phyloP scores from a whole-genome alignment of 805 yeast species.

The Saturnispora quitensis region DNA sequence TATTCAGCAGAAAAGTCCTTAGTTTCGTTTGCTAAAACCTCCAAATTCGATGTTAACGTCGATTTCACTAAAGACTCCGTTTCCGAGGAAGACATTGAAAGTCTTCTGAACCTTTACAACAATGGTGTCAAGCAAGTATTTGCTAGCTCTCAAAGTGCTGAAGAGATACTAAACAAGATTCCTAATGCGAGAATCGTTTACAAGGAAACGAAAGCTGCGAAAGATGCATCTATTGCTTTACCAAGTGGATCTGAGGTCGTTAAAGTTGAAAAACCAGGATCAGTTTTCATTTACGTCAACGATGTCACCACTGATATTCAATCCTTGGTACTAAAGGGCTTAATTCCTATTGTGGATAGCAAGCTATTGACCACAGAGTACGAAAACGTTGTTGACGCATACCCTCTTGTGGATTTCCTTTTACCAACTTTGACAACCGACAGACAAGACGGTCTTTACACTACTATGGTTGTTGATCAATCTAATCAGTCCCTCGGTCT shows the following conservation, averaged over 20 bases:
- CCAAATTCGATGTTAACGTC: conserved; percentile 14
- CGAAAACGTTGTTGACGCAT: conserved; percentile 25
- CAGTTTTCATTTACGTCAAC: conserved; percentile 1
- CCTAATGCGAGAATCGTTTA: conserved; percentile 28
- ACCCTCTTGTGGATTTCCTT: conserved; percentile 31
- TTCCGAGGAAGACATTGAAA: conserved; percentile 16
- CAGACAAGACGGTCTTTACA: conserved; percentile 74
- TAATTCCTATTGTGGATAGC: conserved; percentile 28
- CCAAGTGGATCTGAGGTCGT: neutral
- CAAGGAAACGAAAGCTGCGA: conserved; percentile 8
- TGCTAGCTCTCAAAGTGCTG: conserved; percentile 16
- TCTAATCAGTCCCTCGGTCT: conserved; percentile 74
- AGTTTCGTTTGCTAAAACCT: conserved; percentile 9
- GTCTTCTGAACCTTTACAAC: conserved; percentile 20
- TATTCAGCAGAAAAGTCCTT: conserved; percentile 15
- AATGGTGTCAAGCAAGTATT: conserved; percentile 25
- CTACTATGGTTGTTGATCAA: conserved; percentile 71
- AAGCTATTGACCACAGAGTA: conserved; percentile 28
- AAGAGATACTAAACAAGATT: conserved; percentile 19
- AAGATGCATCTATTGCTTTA: conserved; percentile 17
- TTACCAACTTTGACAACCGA: conserved; percentile 59
- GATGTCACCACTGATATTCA: conserved; percentile 14
- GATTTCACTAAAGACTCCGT: conserved; percentile 15
- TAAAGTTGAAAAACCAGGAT: conserved; percentile 2
- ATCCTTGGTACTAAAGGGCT: conserved; percentile 26